Base-by-base conservation (phyloP, 164 flowering plant genomes). In the Brasenia schreberi region DNA sequence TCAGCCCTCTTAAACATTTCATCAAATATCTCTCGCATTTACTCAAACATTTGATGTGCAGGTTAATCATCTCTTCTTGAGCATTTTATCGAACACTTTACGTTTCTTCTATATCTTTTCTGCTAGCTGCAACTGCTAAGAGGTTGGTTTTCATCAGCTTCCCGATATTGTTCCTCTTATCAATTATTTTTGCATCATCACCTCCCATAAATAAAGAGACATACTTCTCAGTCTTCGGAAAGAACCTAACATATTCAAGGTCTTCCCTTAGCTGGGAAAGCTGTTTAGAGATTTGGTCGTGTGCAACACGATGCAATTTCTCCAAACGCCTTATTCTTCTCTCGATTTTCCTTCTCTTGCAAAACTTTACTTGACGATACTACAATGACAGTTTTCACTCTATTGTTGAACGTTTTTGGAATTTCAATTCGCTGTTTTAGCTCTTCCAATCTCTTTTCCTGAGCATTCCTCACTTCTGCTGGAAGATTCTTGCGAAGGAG, bases 71-170 rank as follows among this genome's bases (percentile, higher is more conserved):
- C n/a, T n/a, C n/a, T n/a, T n/a, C n/a, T n/a, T n/a, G n/a, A n/a
- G n/a, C n/a, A n/a, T n/a, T n/a, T n/a, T n/a, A n/a, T n/a, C n/a
- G n/a, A n/a, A n/a, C n/a, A n/a, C n/a, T n/a, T n/a, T n/a, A n/a
- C n/a, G n/a, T n/a, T n/a, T n/a, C 99, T 92, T 92, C 97, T 72
- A 92, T 76, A 71, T 95, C 99, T 71, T 90, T 95, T 70, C 99
- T 97, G 74, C 90, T 92, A 19, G 96, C 94, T 59, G 88, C 97
- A 68, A 97, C 97, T 77, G 88, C 92, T 71, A 83, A 64, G 69
- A 90, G 74, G 74, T 90, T 95, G 66, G 83, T 91, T 80, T 95
- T 92, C 19, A 95, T 95, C 80, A 88, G 88, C 78, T 87, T 76
- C n/a, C 99, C 92, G 75, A 95, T 72, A 61, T 64, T 73, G 73